phyloP scores from a whole-genome alignment of 129 eudicot genomes.

The Centaurea solstitialis region DNA sequence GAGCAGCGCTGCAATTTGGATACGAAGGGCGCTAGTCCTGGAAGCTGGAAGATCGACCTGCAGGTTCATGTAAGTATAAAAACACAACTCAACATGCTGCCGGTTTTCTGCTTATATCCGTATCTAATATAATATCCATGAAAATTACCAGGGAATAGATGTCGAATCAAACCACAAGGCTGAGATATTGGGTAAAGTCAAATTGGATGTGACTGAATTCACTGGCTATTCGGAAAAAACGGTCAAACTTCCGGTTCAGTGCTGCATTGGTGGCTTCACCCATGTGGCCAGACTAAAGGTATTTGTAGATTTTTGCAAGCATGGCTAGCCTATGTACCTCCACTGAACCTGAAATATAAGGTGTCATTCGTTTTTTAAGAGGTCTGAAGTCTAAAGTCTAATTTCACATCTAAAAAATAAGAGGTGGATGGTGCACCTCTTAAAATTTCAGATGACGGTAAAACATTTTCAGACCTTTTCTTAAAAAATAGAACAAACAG shows the following conservation, averaged over 20 bases:
- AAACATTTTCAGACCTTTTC: too few relatives aligned
- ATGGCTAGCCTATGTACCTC: slow-evolving; percentile 6
- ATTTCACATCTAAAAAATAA: too few relatives aligned
- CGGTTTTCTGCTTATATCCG: slow-evolving; percentile 11
- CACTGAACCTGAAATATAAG: not conserved
- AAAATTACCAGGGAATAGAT: slow-evolving; percentile 42
- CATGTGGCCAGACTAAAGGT: slow-evolving; percentile 46
- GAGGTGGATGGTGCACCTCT: too few relatives aligned
- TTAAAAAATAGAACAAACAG: too few relatives aligned
- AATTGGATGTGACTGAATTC: slow-evolving; percentile 35
- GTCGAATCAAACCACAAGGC: slow-evolving; percentile 35
- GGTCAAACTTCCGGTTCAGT: slow-evolving; percentile 43
- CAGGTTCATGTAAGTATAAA: slow-evolving; percentile 45
- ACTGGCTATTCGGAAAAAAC: slow-evolving; percentile 33
- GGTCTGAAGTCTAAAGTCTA: too few relatives aligned
- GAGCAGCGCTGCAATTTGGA: slow-evolving; percentile 48
- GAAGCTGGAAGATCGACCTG: slow-evolving; percentile 46
- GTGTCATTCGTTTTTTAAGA: too few relatives aligned
- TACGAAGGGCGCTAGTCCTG: slow-evolving; percentile 16
- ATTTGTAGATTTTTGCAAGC: slow-evolving; percentile 11
- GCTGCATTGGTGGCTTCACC: slow-evolving; percentile 36
- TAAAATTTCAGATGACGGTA: too few relatives aligned
- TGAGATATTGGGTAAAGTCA: slow-evolving; percentile 38
- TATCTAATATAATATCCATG: slow-evolving; percentile 25
- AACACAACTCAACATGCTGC: not conserved